Base-by-base conservation (phyloP, 2,329 filamentous ascomycete species). In the Bimuria novae-zelandiae region DNA sequence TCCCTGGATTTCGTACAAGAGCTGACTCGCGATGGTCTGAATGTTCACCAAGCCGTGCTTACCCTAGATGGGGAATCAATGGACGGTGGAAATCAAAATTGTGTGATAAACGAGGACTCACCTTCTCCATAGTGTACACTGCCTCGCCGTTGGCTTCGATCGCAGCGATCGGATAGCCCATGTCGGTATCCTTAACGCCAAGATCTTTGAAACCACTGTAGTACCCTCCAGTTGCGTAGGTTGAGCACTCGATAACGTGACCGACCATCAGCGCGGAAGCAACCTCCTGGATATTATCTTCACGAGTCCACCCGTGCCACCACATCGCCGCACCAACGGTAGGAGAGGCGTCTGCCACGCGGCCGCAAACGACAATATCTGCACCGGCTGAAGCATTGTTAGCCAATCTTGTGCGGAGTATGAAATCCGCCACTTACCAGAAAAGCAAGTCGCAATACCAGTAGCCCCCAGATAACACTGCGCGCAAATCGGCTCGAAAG, bases 301-400 rank as follows among this genome's bases (percentile, higher is more conserved):
- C 72, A 14, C 77, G 74, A 0, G 57, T 58, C 82, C 81, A 84
- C 4, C 74, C 68, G 47, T 84, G 77, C 76, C 80, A 84, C 73
- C 76, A 84, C 54, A 76, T 77, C 0, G 80, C 81, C 0, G 80
- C 79, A 1, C 78, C 82, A 50, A 84, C 81, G 0, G 81, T 80
- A 17, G 54, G 50, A 3, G 57, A 61, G 12, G 64, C 62, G 49
- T 67, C 64, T 0, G 64, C 53, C 5, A 65, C 59, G 40, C 64
- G 56, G 7, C 63, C 64, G 37, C 59, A 61, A 10, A 68, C 41
- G 19, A 68, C 60, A 35, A 64, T 62, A 39, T 68, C 61, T 17
- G 65, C 64, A 25, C 59, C 62, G n/a, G 36, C 51, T 30, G n/a
- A 19, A 23, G 2, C 43, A 40, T 1, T 27, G n/a, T 51, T 23